phyloP scores from a whole-genome alignment of 2,329 filamentous ascomycete species.

The Pestalotiopsis fici region DNA sequence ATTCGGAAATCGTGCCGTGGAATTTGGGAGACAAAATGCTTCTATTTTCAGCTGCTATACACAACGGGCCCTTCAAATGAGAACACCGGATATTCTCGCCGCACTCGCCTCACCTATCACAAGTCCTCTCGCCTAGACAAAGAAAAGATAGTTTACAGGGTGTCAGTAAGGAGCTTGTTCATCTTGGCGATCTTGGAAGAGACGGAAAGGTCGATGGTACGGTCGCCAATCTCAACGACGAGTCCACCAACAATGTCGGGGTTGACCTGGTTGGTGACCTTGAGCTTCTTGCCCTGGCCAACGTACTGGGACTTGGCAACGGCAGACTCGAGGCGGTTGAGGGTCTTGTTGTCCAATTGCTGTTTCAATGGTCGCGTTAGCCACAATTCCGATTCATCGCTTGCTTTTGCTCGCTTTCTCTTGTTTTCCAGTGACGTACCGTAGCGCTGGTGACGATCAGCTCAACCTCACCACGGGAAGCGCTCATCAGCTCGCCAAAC shows the following conservation, averaged over 20 bases:
- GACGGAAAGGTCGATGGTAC: slow-evolving; percentile 96
- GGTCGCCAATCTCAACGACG: slow-evolving; percentile 94
- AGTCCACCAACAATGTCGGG: slow-evolving; percentile 92
- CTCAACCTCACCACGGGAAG: slow-evolving; percentile 90
- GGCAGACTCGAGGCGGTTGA: slow-evolving; percentile 82
- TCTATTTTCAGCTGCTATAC: slow-evolving; percentile 34
- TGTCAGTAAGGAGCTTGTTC: slow-evolving; percentile 98
- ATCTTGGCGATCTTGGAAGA: slow-evolving; percentile 94
- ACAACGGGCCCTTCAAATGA: slow-evolving; percentile 22
- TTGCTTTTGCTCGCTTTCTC: not conserved
- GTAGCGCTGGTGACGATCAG: slow-evolving; percentile 86
- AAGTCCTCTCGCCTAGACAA: slow-evolving; percentile 9
- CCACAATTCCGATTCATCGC: not conserved
- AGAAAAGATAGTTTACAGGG: slow-evolving; percentile 72
- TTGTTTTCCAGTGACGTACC: slow-evolving; percentile 54
- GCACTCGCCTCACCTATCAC: slow-evolving; percentile 17
- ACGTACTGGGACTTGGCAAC: slow-evolving; percentile 89
- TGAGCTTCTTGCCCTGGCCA: slow-evolving; percentile 93
- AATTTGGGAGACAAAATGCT: slow-evolving; percentile 23
- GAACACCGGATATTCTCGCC: slow-evolving; percentile 19
- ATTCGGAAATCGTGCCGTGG: not conserved
- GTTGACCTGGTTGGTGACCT: slow-evolving; percentile 95
- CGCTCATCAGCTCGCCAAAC: slow-evolving; percentile 85
- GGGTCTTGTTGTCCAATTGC: slow-evolving; percentile 84
- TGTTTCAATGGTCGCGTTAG: slow-evolving; percentile 33